phyloP scores from a whole-genome alignment of 106 monocot genomes.

The Iris macrosiphon region DNA sequence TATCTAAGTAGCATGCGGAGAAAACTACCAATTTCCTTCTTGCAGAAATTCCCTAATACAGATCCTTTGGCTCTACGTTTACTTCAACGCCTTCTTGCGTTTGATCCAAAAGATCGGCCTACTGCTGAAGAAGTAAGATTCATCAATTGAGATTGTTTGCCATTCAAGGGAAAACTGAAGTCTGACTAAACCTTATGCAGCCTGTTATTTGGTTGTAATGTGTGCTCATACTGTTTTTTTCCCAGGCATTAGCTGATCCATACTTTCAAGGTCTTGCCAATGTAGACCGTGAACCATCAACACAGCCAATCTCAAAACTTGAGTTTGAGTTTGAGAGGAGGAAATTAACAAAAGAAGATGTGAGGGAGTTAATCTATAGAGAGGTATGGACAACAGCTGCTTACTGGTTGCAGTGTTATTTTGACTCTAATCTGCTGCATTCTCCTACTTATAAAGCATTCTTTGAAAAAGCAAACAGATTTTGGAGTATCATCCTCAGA shows the following conservation, averaged over 20 bases:
- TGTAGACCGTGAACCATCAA: constrained; percentile 49
- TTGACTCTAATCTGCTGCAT: neutral
- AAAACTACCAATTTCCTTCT: constrained; percentile 45
- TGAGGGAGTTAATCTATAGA: constrained; percentile 23
- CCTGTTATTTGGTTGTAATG: neutral
- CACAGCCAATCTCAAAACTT: constrained; percentile 27
- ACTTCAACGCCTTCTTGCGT: constrained; percentile 54
- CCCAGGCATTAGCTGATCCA: constrained; percentile 28
- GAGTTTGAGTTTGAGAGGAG: constrained; percentile 32
- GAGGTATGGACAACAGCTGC: constrained; percentile 11
- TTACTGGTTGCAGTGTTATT: neutral
- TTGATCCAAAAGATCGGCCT: constrained; percentile 71
- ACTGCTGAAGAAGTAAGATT: constrained; percentile 56
- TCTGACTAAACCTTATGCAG: neutral
- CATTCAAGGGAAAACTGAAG: neutral
- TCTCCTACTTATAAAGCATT: constrained; percentile 12
- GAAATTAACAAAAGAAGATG: constrained; percentile 30
- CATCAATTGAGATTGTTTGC: neutral
- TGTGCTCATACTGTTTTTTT: constrained; percentile 1
- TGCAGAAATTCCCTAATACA: constrained; percentile 42
- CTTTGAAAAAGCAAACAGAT: constrained; percentile 71
- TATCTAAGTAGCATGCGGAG: constrained; percentile 58
- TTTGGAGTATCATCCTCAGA: constrained; percentile 92
- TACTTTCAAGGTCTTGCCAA: constrained; percentile 26
- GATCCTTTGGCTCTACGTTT: constrained; percentile 58